Base-by-base conservation (phyloP, 805 yeast genomes). In the Monosporozyma solicola region DNA sequence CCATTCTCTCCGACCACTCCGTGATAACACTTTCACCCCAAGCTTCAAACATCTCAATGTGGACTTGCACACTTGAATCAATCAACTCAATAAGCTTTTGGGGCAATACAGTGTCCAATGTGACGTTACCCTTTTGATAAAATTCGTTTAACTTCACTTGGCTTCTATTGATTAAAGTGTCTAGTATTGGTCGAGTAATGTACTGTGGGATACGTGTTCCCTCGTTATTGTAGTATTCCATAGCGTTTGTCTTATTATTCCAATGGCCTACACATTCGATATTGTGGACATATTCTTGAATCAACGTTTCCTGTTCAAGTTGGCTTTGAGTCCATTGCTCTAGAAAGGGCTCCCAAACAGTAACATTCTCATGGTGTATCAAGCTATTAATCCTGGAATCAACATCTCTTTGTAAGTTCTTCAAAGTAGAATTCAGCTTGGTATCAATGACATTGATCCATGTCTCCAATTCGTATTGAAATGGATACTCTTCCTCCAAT, bases 11-110 rank as follows among this genome's bases (percentile, higher is more conserved):
- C 6, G 86, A 78, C 69, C 83, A 85, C 57, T 84, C 88, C 54
- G 72, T 75, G 51, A 84, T 74, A 16, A 86, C 75, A 6, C 80
- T 77, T 51, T 85, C 91, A 4, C 84, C 82, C 73, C 85, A 86
- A 54, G 85, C 85, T 64, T 85, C 91, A 63, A 82, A 77, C 0
- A 83, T 76, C 57, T 85, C 49, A 8, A 47, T 35, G 24, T 47
- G 39, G 9, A 24, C n/a, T 22, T 33, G 11, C 4, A 47, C 2
- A 6, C 15, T 22, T 4, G 35, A 4, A 10, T 47, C 25, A 29
- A 47, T 31, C 7, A 22, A 2, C 15, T 47, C 31, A n/a, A 20
- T 22, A 11, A 32, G 10, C 10, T 43, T 10, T 11, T 11, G 16
- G 5, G 46, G 31, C 3, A 43, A 24, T 43, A n/a, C 11, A 22